phyloP scores from a whole-genome alignment of 225 moss, liverwort and hornwort genomes.

The Lunularia cruciata region DNA sequence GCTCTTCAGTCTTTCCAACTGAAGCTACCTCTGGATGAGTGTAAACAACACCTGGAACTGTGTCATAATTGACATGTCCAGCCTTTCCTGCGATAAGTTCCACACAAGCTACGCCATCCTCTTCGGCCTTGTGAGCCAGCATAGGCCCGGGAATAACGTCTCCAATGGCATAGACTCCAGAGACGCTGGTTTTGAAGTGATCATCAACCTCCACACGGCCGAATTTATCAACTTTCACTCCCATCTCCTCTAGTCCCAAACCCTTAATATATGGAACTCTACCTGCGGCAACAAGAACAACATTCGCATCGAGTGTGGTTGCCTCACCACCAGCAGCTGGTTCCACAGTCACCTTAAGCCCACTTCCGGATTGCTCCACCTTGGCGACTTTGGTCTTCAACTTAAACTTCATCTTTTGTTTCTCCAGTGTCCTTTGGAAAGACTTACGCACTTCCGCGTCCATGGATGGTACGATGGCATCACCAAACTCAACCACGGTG shows the following conservation, averaged over 20 bases:
- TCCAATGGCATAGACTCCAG: conserved; percentile 84
- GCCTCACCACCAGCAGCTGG: conserved; percentile 78
- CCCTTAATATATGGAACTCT: conserved; percentile 70
- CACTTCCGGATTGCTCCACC: conserved; percentile 59
- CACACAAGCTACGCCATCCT: conserved; percentile 88
- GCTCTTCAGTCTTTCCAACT: conserved; percentile 96
- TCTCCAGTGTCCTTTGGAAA: conserved; percentile 49
- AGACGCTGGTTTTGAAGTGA: conserved; percentile 72
- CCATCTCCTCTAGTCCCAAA: conserved; percentile 79
- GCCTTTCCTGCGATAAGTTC: conserved; percentile 91
- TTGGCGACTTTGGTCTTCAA: conserved; percentile 78
- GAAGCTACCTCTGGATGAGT: conserved; percentile 97
- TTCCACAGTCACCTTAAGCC: conserved; percentile 67
- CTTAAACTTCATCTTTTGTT: conserved; percentile 55
- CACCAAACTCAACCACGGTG: conserved; percentile 54
- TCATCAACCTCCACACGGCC: conserved; percentile 86
- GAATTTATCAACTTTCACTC: conserved; percentile 88
- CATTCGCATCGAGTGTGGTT: conserved; percentile 64
- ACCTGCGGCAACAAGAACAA: conserved; percentile 88
- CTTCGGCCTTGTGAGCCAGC: conserved; percentile 98
- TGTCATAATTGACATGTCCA: conserved; percentile 96
- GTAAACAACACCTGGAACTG: conserved; percentile 90
- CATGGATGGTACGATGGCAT: conserved; percentile 49
- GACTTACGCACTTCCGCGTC: conserved; percentile 49
- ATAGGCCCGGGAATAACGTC: conserved; percentile 97